phyloP scores from a whole-genome alignment of 352 stramenopile genomes.

The Phytophthora colocasiae region DNA sequence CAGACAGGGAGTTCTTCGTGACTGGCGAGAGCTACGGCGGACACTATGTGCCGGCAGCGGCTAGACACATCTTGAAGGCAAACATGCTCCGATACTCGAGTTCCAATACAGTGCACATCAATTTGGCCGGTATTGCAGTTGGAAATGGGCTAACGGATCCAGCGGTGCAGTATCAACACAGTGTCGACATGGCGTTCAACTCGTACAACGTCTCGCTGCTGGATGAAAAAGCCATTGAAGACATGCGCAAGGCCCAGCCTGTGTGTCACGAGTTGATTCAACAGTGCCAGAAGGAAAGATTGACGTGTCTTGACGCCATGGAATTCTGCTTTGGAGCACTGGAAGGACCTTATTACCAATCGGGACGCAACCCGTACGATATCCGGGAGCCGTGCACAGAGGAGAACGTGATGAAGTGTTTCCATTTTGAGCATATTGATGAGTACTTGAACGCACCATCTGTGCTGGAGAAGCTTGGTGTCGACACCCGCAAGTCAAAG shows the following conservation, averaged over 20 bases:
- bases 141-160: conserved; percentile 81
- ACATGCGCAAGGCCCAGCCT: conserved; percentile 63
- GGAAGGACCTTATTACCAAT: conserved; percentile 53
- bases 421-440: conserved; percentile 72
- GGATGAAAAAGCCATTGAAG: conserved; percentile 40
- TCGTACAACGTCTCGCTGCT: conserved; percentile 76
- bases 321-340: conserved; percentile 68
- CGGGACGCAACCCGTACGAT: conserved; percentile 78
- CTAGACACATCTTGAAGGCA: conserved; percentile 56
- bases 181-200: conserved; percentile 75
- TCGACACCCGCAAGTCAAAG: conserved; percentile 58
- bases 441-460: conserved; percentile 73
- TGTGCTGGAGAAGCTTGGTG: conserved; percentile 41
- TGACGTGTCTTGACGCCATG: conserved; percentile 52
- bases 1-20: conserved; percentile 59
- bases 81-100: conserved; percentile 43
- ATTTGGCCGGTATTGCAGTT: conserved; percentile 69
- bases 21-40: conserved; percentile 76
- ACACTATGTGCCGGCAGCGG: conserved; percentile 69
- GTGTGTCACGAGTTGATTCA: conserved; percentile 63
- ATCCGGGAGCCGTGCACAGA: conserved; percentile 63
- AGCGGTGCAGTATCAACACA: conserved; percentile 71
- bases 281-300: conserved; percentile 55
- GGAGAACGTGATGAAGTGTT: conserved; percentile 69
- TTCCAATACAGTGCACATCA: conserved; percentile 36